These are phyloP conservation scores for Lumnitzera littorea DNA, from an alignment of 345 rosid genomes.

Conservation along the genomic window DNA sequence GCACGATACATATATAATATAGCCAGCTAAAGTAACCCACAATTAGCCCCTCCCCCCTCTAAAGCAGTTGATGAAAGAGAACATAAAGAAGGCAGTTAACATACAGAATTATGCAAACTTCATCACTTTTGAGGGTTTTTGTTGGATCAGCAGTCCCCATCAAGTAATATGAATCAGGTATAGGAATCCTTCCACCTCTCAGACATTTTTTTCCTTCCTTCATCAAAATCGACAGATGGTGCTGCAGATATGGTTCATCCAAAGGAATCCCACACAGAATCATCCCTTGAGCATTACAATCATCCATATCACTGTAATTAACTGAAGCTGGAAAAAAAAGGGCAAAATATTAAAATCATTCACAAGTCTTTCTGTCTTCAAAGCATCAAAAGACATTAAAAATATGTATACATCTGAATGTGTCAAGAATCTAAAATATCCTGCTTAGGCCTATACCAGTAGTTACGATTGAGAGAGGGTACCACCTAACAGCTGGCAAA, in stretches of 20 bases:
- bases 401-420: neutral
- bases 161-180: constrained; percentile 61
- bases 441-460: too few species aligned
- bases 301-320: constrained; percentile 47
- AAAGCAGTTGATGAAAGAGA: neutral
- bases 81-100: constrained; percentile 11
- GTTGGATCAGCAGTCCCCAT: constrained; percentile 93
- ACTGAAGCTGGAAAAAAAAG: constrained; percentile 36
- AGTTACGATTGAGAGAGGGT: too few species aligned
- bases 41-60: too few species aligned
- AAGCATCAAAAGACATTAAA: neutral
- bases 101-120: constrained; percentile 81
- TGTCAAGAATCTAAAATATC: too few species aligned
- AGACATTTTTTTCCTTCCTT: constrained; percentile 45
- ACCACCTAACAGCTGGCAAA: too few species aligned
- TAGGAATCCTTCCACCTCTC: constrained; percentile 48
- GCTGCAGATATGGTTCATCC: constrained; percentile 54
- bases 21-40: too few species aligned
- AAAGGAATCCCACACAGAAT: constrained; percentile 62
- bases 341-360: constrained; percentile 3
- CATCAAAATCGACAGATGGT: constrained; percentile 26
- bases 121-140: constrained; percentile 41
- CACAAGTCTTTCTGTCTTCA: neutral
- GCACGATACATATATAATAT: too few species aligned
- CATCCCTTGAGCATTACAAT: constrained; percentile 34